Conservation (phyloP, 129 eudicot species). For the Centaurea solstitialis region DNA sequence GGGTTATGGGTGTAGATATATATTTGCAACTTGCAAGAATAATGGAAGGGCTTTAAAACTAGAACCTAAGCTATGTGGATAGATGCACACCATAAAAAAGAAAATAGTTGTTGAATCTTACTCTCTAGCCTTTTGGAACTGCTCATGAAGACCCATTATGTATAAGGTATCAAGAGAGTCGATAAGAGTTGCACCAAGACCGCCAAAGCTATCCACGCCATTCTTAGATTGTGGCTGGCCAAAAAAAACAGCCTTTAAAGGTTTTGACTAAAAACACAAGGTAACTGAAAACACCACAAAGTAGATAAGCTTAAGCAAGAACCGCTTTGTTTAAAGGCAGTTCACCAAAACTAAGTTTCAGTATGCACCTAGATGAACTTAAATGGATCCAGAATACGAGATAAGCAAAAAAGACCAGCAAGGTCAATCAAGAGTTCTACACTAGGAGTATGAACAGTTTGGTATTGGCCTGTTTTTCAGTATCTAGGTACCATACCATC, state of each 20-base stretch:
- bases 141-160: slow-evolving; percentile 90
- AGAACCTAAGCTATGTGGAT: not conserved
- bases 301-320: not conserved
- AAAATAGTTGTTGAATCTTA: slow-evolving; percentile 35
- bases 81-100: not conserved
- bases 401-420: not conserved
- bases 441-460: not conserved
- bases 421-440: not conserved
- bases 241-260: slow-evolving; percentile 22
- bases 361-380: not conserved
- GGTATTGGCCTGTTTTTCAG: no score
- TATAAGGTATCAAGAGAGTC: slow-evolving; percentile 89
- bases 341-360: not conserved
- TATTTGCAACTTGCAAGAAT: not conserved
- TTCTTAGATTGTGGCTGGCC: slow-evolving; percentile 85
- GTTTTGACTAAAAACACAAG: not conserved
- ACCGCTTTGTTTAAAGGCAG: not conserved
- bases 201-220: slow-evolving; percentile 96
- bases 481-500: no score
- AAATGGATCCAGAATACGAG: not conserved
- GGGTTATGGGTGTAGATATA: not conserved
- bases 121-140: slow-evolving; percentile 90
- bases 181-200: slow-evolving; percentile 91
- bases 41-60: not conserved
- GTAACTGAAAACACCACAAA: not conserved